Percentiles rank a stretch among this genome's conserved stretches.
Conservation (phyloP, 148 eudicot species). For the Rhododendron ferrugineum region DNA sequence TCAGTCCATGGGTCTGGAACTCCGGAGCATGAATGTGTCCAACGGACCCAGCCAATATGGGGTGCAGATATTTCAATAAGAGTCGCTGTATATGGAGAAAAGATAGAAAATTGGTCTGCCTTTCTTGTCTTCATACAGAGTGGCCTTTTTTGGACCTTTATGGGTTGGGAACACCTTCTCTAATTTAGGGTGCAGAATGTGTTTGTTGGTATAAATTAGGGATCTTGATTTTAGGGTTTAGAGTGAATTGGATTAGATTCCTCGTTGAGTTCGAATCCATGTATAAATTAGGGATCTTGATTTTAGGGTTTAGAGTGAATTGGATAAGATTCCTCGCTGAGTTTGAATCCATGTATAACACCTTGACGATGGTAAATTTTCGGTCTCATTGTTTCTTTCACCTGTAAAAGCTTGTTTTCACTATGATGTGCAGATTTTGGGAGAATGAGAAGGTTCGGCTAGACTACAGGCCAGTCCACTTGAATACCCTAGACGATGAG, state of each 20-base stretch:
- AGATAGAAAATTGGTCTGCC: background rate
- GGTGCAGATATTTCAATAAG: background rate
- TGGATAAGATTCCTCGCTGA: background rate
- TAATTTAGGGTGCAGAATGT: background rate
- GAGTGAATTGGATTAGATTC: background rate
- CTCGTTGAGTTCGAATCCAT: background rate
- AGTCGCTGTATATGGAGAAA: background rate
- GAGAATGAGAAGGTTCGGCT: slow-evolving; percentile 79
- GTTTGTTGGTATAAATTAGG: background rate
- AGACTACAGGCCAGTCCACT: slow-evolving; percentile 82
- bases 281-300: background rate
- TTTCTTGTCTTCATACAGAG: background rate
- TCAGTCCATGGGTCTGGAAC: background rate
- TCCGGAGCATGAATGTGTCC: background rate
- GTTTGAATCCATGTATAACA: background rate
- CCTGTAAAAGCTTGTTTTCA: background rate
- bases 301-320: background rate
- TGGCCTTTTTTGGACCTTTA: background rate
- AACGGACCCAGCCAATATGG: background rate
- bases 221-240: background rate
- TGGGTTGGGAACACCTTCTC: background rate
- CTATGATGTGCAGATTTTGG: slow-evolving; percentile 55
- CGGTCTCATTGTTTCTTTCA: background rate
- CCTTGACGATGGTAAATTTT: background rate
- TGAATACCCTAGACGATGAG: slow-evolving; percentile 87